Percentiles rank a stretch among this genome's conserved stretches.
Conservation (phyloP, 768 basidiomycete genomes). For the Agaricus sinodeliciosus region DNA sequence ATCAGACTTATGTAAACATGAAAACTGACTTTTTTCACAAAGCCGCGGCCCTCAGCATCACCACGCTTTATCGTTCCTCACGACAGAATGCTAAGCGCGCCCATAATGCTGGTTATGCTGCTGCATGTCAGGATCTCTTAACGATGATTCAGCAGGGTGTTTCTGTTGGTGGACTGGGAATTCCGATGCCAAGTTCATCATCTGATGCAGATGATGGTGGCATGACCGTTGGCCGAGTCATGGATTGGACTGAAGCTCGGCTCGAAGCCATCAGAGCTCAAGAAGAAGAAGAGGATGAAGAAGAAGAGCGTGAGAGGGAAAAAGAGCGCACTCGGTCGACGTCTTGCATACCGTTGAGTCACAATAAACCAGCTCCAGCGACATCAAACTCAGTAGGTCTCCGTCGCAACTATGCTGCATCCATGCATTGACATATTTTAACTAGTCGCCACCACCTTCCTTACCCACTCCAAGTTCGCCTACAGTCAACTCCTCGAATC, state of each 20-base stretch:
- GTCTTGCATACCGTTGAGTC: constrained; percentile 13
- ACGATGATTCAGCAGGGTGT: constrained; percentile 82
- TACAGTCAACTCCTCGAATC: constrained; percentile 1
- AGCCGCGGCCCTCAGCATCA: constrained; percentile 83
- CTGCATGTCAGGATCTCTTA: constrained; percentile 76
- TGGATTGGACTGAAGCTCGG: constrained; percentile 84
- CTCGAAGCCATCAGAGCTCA: constrained; percentile 67
- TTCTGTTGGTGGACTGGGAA: constrained; percentile 47
- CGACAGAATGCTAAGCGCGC: constrained; percentile 70
- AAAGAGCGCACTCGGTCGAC: constrained; percentile 31
- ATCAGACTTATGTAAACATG: background rate
- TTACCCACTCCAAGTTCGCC: constrained; percentile 10
- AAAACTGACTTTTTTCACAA: constrained; percentile 8
- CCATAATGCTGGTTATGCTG: constrained; percentile 74
- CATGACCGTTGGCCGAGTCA: constrained; percentile 71
- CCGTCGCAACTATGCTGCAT: background rate
- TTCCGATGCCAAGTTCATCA: constrained; percentile 29
- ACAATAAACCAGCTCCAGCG: constrained; percentile 1
- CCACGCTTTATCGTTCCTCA: constrained; percentile 78
- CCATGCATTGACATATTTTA: background rate
- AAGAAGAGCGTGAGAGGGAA: constrained; percentile 62
- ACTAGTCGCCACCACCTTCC: background rate
- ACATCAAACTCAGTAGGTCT: constrained; percentile 1
- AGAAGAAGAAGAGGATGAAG: constrained; percentile 81
- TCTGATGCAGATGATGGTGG: constrained; percentile 46